Conservation (phyloP, 2,329 filamentous ascomycete genomes). For the Hirsutella rhossiliensis region DNA sequence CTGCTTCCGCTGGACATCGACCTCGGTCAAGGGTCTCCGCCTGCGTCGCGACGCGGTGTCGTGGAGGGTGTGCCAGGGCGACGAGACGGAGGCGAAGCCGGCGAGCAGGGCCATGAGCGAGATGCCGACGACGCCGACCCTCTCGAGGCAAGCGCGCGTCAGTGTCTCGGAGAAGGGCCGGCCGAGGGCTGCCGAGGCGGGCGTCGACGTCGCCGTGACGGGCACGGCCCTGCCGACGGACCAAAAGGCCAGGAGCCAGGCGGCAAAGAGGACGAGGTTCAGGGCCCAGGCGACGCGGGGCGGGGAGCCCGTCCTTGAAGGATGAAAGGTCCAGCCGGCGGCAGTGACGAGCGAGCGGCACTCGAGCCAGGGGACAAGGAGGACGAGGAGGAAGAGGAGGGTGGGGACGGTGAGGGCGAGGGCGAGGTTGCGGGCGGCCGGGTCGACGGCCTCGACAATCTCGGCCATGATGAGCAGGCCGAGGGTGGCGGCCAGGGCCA, state of each 20-base stretch:
- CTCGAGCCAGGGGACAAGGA: slow-evolving; percentile 69
- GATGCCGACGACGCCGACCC: slow-evolving; percentile 77
- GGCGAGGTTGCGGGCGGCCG: slow-evolving; percentile 53
- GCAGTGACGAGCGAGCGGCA: slow-evolving; percentile 51
- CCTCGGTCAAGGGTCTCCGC: slow-evolving; percentile 51
- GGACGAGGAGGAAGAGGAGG: slow-evolving; percentile 59
- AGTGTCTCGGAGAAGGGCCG: slow-evolving; percentile 20
- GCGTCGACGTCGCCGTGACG: neutral
- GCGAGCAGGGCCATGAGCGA: slow-evolving; percentile 79
- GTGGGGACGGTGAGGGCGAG: slow-evolving; percentile 58
- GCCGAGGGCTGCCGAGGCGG: slow-evolving; percentile 16
- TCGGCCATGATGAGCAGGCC: slow-evolving; percentile 76
- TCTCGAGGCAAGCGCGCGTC: slow-evolving; percentile 45
- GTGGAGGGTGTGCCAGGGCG: slow-evolving; percentile 74
- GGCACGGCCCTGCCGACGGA: slow-evolving; percentile 55
- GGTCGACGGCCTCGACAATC: slow-evolving; percentile 63
- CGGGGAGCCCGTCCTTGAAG: slow-evolving; percentile 41
- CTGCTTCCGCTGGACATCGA: slow-evolving; percentile 65
- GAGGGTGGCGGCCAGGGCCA: slow-evolving; percentile 65
- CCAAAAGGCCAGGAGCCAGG: slow-evolving; percentile 70
- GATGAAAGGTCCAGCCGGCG: slow-evolving; percentile 50
- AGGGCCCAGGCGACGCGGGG: slow-evolving; percentile 52
- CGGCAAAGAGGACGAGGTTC: slow-evolving; percentile 47
- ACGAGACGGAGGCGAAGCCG: slow-evolving; percentile 79
- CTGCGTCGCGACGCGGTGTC: slow-evolving; percentile 38